phyloP scores from a whole-genome alignment of 305 asterid genomes.

The Fraxinus greggii region DNA sequence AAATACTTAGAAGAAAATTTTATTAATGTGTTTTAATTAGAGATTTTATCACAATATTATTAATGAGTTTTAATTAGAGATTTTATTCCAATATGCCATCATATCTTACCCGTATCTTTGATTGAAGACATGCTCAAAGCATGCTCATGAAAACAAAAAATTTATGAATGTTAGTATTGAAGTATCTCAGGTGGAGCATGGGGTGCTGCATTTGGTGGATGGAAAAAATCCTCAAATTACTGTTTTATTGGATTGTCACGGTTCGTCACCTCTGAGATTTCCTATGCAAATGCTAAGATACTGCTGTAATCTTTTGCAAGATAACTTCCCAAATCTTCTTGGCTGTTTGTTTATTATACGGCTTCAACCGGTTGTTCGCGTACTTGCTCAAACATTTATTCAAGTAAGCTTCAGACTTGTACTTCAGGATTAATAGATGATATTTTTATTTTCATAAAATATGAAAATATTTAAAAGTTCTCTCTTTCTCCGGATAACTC shows the following conservation, averaged over 20 bases:
- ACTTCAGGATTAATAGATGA: neutral
- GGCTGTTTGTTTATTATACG: slow-evolving; percentile 73
- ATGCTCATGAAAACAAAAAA: slow-evolving; percentile 13
- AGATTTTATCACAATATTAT: neutral
- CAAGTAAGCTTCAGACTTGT: slow-evolving; percentile 50
- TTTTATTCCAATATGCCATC: neutral
- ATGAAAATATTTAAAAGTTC: neutral
- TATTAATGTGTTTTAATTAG: neutral
- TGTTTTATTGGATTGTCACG: slow-evolving; percentile 85
- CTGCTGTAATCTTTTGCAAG: slow-evolving; percentile 77
- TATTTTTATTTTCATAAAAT: neutral
- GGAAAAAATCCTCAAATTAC: slow-evolving; percentile 64
- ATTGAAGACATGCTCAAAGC: slow-evolving; percentile 4
- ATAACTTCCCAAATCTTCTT: slow-evolving; percentile 81
- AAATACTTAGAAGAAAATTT: neutral
- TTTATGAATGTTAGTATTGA: slow-evolving; percentile 37
- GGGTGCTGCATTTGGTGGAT: slow-evolving; percentile 65
- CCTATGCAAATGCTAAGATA: slow-evolving; percentile 81
- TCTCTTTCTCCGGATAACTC: neutral
- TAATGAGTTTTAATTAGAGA: too few species aligned
- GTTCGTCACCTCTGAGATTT: slow-evolving; percentile 68
- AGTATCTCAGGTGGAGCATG: slow-evolving; percentile 97
- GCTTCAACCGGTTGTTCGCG: slow-evolving; percentile 84
- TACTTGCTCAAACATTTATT: slow-evolving; percentile 74
- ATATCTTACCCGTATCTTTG: neutral